These are phyloP conservation scores for Cyclocybe aegerita DNA, from an alignment of 768 basidiomycete species.

Conservation along the genomic window DNA sequence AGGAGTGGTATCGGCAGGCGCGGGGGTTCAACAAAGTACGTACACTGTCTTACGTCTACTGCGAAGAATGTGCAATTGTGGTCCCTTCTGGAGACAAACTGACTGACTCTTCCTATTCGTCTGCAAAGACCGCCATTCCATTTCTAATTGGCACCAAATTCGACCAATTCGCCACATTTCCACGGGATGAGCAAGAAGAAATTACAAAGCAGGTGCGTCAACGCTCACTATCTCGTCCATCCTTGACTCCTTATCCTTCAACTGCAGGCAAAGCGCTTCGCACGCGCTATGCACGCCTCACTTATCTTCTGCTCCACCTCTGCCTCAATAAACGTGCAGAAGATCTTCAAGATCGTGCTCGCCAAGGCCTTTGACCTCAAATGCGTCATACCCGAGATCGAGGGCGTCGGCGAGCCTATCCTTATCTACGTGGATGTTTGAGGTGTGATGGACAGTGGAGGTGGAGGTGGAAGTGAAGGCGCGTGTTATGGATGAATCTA, in stretches of 20 bases:
- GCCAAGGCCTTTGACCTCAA: slow-evolving; percentile 98
- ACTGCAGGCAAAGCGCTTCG: slow-evolving; percentile 96
- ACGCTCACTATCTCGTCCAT: slow-evolving; percentile 5
- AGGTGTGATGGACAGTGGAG: no score
- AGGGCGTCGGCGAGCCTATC: slow-evolving; percentile 94
- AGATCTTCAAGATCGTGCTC: slow-evolving; percentile 98
- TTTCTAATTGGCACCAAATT: slow-evolving; percentile 99
- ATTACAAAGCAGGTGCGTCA: slow-evolving; percentile 90
- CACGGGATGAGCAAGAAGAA: slow-evolving; percentile 97
- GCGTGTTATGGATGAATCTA: no score
- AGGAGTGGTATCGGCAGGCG: slow-evolving; percentile 99
- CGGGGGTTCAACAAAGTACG: slow-evolving; percentile 97
- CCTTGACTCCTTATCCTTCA: slow-evolving; percentile 1
- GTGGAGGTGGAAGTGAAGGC: slow-evolving; percentile 2
- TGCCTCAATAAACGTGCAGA: slow-evolving; percentile 99
- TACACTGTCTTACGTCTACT: neutral
- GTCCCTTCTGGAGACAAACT: no score
- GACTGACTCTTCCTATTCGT: no score
- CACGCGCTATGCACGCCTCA: slow-evolving; percentile 99
- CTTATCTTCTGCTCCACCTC: slow-evolving; percentile 99
- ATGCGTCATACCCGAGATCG: slow-evolving; percentile 97
- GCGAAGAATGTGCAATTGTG: no score
- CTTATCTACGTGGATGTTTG: slow-evolving; percentile 90
- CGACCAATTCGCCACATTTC: slow-evolving; percentile 94
- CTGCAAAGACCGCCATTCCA: slow-evolving; percentile 88